A percentile compares a stretch with the other conserved stretches of the same genome.
Conservation (phyloP, 2,329 filamentous ascomycete species). For the Cladophialophora chaetospira region DNA sequence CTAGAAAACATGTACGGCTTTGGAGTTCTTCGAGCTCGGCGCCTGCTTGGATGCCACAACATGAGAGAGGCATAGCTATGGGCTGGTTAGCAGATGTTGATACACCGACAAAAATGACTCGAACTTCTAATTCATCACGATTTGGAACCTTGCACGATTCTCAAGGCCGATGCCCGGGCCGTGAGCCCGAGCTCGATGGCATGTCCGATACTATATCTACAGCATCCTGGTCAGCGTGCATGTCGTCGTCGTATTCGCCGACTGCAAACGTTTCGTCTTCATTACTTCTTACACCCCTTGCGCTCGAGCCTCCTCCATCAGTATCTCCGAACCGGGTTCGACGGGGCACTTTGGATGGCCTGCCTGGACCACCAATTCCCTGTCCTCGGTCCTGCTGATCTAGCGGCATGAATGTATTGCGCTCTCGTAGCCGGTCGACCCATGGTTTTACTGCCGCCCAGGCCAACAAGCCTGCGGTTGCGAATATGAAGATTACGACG, state of each 20-base stretch:
- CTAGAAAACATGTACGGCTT: slow-evolving; percentile 8
- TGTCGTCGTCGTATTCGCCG: slow-evolving; percentile 1
- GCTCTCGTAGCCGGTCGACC: slow-evolving; percentile 25
- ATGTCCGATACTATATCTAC: slow-evolving; percentile 20
- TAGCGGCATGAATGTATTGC: slow-evolving; percentile 14
- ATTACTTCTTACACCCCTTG: background rate
- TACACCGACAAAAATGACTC: background rate
- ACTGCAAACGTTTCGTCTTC: background rate
- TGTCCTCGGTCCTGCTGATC: slow-evolving; percentile 12
- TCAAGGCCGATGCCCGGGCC: slow-evolving; percentile 8
- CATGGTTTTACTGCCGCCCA: slow-evolving; percentile 62
- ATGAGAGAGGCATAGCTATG: background rate
- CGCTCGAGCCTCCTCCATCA: background rate
- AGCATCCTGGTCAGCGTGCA: slow-evolving; percentile 21
- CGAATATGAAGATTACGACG: slow-evolving; percentile 66
- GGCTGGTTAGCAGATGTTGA: background rate
- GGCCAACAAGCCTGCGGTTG: slow-evolving; percentile 60
- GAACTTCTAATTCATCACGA: background rate
- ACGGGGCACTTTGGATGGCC: background rate
- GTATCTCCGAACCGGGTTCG: background rate
- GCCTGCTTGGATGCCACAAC: slow-evolving; percentile 2
- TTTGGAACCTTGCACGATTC: no score
- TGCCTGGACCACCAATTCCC: background rate
- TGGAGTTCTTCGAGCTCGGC: slow-evolving; percentile 1
- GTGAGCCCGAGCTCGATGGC: slow-evolving; percentile 5